phyloP scores from a whole-genome alignment of 2,329 filamentous ascomycete species.

The Chaetomiaceae sp. region DNA sequence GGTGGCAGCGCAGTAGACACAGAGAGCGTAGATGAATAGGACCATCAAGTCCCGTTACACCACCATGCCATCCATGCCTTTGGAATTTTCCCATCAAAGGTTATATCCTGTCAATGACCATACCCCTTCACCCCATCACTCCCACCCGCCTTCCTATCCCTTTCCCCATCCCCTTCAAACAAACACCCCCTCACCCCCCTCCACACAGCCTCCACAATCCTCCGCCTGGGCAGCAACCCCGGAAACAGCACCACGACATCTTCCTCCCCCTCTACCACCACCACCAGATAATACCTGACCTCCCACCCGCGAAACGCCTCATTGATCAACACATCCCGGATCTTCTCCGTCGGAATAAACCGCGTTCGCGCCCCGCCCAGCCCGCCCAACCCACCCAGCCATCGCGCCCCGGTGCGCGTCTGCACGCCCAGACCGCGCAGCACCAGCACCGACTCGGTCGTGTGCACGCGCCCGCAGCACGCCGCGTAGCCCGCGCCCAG shows the following conservation, averaged over 20 bases:
- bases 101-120: no score
- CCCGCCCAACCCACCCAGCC: constrained; percentile 5
- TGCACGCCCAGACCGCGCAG: constrained; percentile 87
- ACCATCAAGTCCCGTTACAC: neutral
- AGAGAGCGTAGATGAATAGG: constrained; percentile 8
- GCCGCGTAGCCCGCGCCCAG: constrained; percentile 38
- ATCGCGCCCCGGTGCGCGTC: constrained; percentile 55
- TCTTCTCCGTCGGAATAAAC: constrained; percentile 82
- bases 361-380: constrained; percentile 32
- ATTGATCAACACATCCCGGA: constrained; percentile 89
- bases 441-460: constrained; percentile 79
- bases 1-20: neutral
- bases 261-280: constrained; percentile 83
- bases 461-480: constrained; percentile 39
- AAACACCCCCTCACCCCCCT: constrained; percentile 75
- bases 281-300: constrained; percentile 80
- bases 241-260: constrained; percentile 95
- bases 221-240: constrained; percentile 63
- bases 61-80: no score
- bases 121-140: neutral
- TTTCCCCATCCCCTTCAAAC: constrained; percentile 53
- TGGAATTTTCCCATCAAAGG: no score
- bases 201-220: constrained; percentile 84
- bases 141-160: constrained; percentile 3
- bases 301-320: constrained; percentile 92